These are phyloP conservation scores for Penicillium diatomitis DNA, from an alignment of 495 filamentous ascomycete species.

Conservation along the genomic window DNA sequence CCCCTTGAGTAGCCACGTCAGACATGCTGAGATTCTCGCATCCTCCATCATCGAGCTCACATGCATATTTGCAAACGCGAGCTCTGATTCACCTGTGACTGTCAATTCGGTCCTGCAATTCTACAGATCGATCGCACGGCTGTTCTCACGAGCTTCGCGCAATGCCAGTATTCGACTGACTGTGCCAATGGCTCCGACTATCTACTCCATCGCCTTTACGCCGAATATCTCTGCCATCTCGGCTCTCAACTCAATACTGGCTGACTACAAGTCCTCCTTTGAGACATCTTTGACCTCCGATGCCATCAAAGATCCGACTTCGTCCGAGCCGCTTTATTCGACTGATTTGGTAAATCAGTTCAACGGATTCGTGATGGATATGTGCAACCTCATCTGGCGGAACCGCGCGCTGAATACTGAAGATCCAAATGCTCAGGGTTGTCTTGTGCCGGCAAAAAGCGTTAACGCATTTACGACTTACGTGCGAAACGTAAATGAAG, in stretches of 20 bases:
- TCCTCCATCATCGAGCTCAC: constrained; percentile 50
- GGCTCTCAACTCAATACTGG: constrained; percentile 56
- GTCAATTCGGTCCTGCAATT: constrained; percentile 51
- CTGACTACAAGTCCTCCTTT: constrained; percentile 64
- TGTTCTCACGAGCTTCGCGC: constrained; percentile 45
- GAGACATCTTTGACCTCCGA: constrained; percentile 49
- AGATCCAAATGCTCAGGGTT: constrained; percentile 65
- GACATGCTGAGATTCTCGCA: constrained; percentile 53
- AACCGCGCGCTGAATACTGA: constrained; percentile 59
- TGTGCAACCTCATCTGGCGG: constrained; percentile 80
- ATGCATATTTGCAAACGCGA: constrained; percentile 11
- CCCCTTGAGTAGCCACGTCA: constrained; percentile 39
- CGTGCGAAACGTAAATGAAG: constrained; percentile 29
- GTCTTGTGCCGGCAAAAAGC: constrained; percentile 48
- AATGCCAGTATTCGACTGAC: constrained; percentile 49
- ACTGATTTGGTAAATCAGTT: constrained; percentile 54
- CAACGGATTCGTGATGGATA: constrained; percentile 84
- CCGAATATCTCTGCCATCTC: constrained; percentile 56
- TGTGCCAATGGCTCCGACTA: constrained; percentile 55
- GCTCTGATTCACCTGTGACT: constrained; percentile 12
- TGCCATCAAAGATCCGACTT: constrained; percentile 18
- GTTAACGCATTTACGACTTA: constrained; percentile 41
- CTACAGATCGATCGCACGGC: constrained; percentile 49
- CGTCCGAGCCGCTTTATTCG: constrained; percentile 35
- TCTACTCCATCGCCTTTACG: constrained; percentile 63